A percentile compares a stretch with the other conserved stretches of the same genome.
These are phyloP conservation scores for Brassica incana DNA, from an alignment of 345 rosid species.

Conservation along the genomic window DNA sequence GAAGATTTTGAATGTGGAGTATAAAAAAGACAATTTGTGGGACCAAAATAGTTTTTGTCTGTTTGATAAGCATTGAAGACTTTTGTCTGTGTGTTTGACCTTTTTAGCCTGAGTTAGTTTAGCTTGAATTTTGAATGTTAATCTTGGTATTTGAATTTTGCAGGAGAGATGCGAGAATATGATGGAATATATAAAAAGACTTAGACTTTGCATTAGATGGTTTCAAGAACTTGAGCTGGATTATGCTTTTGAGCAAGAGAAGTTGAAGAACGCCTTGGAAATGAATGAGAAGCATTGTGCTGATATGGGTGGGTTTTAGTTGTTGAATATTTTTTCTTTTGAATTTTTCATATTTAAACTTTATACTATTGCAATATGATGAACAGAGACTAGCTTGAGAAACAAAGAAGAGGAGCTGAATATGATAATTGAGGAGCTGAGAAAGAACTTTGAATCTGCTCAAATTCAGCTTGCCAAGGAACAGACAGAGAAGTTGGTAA, in stretches of 20 bases:
- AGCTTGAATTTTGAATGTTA: conserved; percentile 24
- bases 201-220: conserved; percentile 94
- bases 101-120: conserved; percentile 6
- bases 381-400: conserved; percentile 61
- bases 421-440: conserved; percentile 80
- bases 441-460: conserved; percentile 70
- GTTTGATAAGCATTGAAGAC: conserved; percentile 29
- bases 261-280: conserved; percentile 66
- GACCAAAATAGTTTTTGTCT: conserved; percentile 30
- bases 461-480: conserved; percentile 80
- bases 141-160: conserved; percentile 36
- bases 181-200: conserved; percentile 88
- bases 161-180: conserved; percentile 96
- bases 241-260: conserved; percentile 82
- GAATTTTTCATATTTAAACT: conserved; percentile 5
- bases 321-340: conserved; percentile 9
- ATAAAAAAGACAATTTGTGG: conserved; percentile 24
- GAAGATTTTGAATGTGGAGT: conserved; percentile 10
- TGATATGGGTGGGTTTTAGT: conserved; percentile 64
- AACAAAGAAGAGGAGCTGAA: conserved; percentile 91
- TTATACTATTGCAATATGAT: conserved; percentile 31
- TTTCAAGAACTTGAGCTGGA: conserved; percentile 90
- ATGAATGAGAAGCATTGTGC: conserved; percentile 65
- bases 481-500: conserved; percentile 84
- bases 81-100: conserved; percentile 9